Evolutionary conservation across 805 yeast species (phyloP).

Genomic region (Clavispora carvajalis): DNA sequence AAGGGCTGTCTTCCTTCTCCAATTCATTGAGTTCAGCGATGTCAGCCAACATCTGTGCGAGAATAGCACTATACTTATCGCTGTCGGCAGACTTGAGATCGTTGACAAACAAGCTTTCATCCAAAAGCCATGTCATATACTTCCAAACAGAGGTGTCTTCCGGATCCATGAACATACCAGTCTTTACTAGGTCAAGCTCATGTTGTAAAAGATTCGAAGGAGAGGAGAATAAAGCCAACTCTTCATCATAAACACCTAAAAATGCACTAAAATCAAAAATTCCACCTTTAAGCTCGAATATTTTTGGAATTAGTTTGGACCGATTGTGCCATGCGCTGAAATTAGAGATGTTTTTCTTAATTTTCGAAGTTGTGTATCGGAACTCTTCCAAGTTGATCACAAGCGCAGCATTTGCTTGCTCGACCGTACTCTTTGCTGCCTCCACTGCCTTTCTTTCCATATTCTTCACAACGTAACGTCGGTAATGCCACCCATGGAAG

Average conservation of each 20-base stretch:
- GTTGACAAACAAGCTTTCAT: constrained; percentile 36
- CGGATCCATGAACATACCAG: constrained; percentile 89
- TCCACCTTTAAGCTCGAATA: constrained; percentile 27
- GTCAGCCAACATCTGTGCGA: constrained; percentile 33
- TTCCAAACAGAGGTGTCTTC: constrained; percentile 94
- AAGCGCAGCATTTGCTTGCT: constrained; percentile 12
- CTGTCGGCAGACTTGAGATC: constrained; percentile 9
- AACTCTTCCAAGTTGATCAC: constrained; percentile 50
- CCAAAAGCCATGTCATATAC: constrained; percentile 74
- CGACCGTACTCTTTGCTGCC: background rate
- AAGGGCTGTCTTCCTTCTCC: constrained; percentile 58
- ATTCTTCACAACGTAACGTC: constrained; percentile 61
- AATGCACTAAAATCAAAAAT: background rate
- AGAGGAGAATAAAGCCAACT: constrained; percentile 19
- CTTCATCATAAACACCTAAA: background rate
- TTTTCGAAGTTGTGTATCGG: constrained; percentile 69
- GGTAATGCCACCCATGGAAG: constrained; percentile 93
- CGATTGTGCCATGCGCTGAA: constrained; percentile 96
- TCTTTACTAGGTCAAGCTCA: constrained; percentile 67
- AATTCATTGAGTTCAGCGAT: constrained; percentile 63
- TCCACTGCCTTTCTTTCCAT: constrained; percentile 18
- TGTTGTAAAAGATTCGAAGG: constrained; percentile 35
- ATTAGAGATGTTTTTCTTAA: constrained; percentile 81
- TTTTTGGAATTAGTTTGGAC: constrained; percentile 56
- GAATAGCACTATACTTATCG: constrained; percentile 18